These are phyloP conservation scores for Mycena citricolor DNA, from an alignment of 1,284 basidiomycete genomes.

Conservation along the genomic window DNA sequence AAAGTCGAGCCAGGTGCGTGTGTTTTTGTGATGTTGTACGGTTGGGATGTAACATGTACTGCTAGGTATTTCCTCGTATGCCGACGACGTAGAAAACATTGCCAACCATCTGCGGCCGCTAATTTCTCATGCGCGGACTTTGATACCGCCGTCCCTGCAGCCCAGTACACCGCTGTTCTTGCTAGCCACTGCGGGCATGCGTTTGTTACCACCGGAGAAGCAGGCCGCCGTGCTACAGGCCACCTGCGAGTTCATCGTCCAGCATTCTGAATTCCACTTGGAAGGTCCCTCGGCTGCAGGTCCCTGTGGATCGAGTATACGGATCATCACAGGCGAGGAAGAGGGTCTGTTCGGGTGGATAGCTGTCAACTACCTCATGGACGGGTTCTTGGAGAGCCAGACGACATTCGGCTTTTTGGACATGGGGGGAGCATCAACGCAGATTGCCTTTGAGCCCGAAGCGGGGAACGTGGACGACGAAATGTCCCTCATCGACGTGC, in stretches of 20 bases:
- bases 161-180: constrained; percentile 88
- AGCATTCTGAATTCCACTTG: constrained; percentile 75
- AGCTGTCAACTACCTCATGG: constrained; percentile 98
- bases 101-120: constrained; percentile 80
- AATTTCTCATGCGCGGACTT: constrained; percentile 77
- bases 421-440: constrained; percentile 98
- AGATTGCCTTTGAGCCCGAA: constrained; percentile 93
- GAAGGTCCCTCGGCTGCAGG: constrained; percentile 62
- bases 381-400: constrained; percentile 77
- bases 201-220: constrained; percentile 70
- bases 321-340: constrained; percentile 97
- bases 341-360: constrained; percentile 99
- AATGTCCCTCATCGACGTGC: constrained; percentile 77
- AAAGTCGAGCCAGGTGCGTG: constrained; percentile 91
- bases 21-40: background rate
- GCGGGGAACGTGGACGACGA: constrained; percentile 50
- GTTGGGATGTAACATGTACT: constrained; percentile 8
- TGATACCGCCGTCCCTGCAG: constrained; percentile 85
- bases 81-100: constrained; percentile 67
- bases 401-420: constrained; percentile 98
- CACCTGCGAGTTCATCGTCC: constrained; percentile 76
- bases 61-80: constrained; percentile 87
- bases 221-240: constrained; percentile 74
- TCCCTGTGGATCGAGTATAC: constrained; percentile 86
- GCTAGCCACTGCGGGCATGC: constrained; percentile 97